Percentiles rank a stretch among this genome's conserved stretches.
Evolutionary conservation across 345 rosid genomes (phyloP).

Genomic region (Melastoma malabathricum): DNA sequence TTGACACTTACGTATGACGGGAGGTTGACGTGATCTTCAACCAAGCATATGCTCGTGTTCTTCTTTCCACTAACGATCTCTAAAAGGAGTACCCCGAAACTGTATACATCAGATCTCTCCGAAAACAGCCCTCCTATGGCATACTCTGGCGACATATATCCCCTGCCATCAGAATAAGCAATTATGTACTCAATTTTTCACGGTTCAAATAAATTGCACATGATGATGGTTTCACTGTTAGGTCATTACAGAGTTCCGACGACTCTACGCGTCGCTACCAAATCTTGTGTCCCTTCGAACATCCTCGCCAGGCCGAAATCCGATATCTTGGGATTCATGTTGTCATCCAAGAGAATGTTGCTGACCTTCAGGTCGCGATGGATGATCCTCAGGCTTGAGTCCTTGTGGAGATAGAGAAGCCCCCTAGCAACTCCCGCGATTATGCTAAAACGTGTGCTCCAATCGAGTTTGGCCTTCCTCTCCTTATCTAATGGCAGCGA

Average conservation of each 20-base stretch:
- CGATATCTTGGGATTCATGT: constrained; percentile 24
- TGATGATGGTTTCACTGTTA: background rate
- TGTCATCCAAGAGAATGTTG: constrained; percentile 15
- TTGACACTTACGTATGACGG: background rate
- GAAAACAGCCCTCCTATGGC: constrained; percentile 6
- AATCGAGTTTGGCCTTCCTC: constrained; percentile 9
- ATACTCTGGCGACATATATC: constrained; percentile 7
- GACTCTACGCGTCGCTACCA: constrained; percentile 12
- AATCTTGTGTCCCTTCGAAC: constrained; percentile 10
- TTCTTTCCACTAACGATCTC: constrained; percentile 5
- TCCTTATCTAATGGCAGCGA: constrained; percentile 15
- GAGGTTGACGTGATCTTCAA: background rate
- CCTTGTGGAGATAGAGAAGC: constrained; percentile 20
- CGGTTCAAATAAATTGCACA: background rate
- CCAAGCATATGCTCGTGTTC: constrained; percentile 2
- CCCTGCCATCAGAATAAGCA: background rate
- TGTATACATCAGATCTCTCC: constrained; percentile 7
- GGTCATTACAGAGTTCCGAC: constrained; percentile 13
- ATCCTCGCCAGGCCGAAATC: constrained; percentile 27
- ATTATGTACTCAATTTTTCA: no score
- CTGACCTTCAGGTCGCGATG: constrained; percentile 23
- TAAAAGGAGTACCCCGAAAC: constrained; percentile 6
- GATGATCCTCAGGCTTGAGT: constrained; percentile 18
- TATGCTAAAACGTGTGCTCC: constrained; percentile 18
- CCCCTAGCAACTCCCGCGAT: constrained; percentile 24